These are phyloP conservation scores for Cystobasidium slooffiae DNA, from an alignment of 1,284 basidiomycete species.

Conservation along the genomic window DNA sequence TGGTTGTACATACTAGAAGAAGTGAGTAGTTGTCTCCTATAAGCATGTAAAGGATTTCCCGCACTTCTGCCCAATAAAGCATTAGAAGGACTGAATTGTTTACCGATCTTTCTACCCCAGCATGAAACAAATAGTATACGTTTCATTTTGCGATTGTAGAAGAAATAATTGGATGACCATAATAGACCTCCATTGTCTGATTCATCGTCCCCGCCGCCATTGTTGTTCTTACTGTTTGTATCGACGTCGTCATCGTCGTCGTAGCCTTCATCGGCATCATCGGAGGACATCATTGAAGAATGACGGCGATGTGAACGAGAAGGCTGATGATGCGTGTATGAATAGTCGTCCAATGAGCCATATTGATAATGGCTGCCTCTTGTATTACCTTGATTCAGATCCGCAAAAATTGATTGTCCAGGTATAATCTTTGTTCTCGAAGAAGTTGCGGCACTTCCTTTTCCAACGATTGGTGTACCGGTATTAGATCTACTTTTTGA, in stretches of 20 bases:
- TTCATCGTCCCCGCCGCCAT: constrained; percentile 65
- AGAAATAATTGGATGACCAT: constrained; percentile 98
- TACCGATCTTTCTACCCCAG: constrained; percentile 79
- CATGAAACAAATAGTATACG: constrained; percentile 90
- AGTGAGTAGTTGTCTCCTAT: constrained; percentile 6
- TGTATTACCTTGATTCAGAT: neutral
- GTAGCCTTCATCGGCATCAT: neutral
- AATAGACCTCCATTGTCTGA: constrained; percentile 81
- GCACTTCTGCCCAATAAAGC: constrained; percentile 18
- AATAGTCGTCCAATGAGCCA: constrained; percentile 16
- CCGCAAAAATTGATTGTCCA: constrained; percentile 14
- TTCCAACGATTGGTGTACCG: neutral
- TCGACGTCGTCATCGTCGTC: neutral
- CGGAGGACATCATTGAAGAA: neutral
- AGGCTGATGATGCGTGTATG: constrained; percentile 5
- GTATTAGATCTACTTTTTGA: neutral
- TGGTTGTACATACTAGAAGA: neutral
- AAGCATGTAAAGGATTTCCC: constrained; percentile 27
- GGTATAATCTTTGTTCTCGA: constrained; percentile 2
- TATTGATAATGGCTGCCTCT: constrained; percentile 9
- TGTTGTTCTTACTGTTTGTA: constrained; percentile 1
- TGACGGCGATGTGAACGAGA: neutral
- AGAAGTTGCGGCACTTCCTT: neutral
- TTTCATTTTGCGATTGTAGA: constrained; percentile 88
- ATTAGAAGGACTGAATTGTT: constrained; percentile 31